Base-by-base conservation (phyloP, 1,284 basidiomycete species). In the Ganoderma sp. region DNA sequence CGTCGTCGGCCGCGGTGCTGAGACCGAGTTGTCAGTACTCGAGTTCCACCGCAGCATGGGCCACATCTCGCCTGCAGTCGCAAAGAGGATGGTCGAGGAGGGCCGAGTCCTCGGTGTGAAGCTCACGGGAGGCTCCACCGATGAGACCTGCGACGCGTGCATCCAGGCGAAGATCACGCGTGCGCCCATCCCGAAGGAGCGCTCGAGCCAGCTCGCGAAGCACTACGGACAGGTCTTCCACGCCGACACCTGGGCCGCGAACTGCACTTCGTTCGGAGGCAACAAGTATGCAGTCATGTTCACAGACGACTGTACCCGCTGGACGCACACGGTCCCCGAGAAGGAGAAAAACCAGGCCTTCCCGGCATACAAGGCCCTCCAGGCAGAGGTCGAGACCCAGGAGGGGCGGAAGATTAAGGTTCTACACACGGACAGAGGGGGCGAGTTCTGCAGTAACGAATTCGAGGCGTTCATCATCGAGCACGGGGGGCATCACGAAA, bases 181-280 rank as follows among this genome's bases (percentile, higher is more conserved):
- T 1, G 67, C 69, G 25, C 72, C 79, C 0, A 78, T 82, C 59
- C 79, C 79, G 22, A 74, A 78, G 45, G 69, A 73, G 34, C 72
- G 75, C n/a, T 58, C 67, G 74, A 81, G 73, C 77, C 75, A 64
- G 58, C 67, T 8, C 70, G 69, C 62, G 66, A 74, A 22, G 73
- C 73, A 64, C 42, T 68, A 81, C 66, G 80, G 81, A 7, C 78
- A 80, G 22, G 71, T 77, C 19, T 71, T 82, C 22, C 78, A 82
- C 62, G 75, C 74, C 0, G 81, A 84, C 65, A 61, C 83, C 15
- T 82, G 81, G 82, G 81, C 52, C 79, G 39, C 78, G 79, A 39
- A 65, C 79, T 17, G 72, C 77, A 42, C 74, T 61, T 77, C 79
- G 1, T 69, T 77, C 28, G 69, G 75, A 15, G 64, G 74, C 1